A percentile compares a stretch with the other conserved stretches of the same genome.
These are phyloP conservation scores for Rhynchospora tenuis DNA, from an alignment of 176 grass and related monocot species.

Conservation along the genomic window DNA sequence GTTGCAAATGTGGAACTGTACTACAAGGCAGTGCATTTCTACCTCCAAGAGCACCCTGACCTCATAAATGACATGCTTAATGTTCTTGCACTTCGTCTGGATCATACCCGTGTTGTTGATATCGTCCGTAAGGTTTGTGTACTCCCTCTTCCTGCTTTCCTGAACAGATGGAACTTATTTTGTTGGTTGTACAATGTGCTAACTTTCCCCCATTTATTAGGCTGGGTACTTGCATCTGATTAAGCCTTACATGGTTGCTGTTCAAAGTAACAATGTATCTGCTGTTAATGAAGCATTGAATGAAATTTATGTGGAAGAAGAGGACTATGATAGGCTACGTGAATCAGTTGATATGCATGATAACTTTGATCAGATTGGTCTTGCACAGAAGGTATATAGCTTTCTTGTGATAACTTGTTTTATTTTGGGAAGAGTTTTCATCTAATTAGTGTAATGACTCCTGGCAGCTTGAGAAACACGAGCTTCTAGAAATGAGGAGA, in stretches of 20 bases:
- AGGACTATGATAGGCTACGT: slow-evolving; percentile 86
- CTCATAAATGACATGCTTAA: slow-evolving; percentile 95
- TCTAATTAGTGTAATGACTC: slow-evolving; percentile 18
- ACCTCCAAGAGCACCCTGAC: slow-evolving; percentile 94
- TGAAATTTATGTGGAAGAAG: slow-evolving; percentile 93
- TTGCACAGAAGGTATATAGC: slow-evolving; percentile 79
- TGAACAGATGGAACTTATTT: neutral
- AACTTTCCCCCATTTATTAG: slow-evolving; percentile 36
- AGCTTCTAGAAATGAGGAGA: slow-evolving; percentile 97
- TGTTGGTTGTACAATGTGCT: neutral
- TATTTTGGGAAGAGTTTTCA: neutral
- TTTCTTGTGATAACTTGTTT: slow-evolving; percentile 6
- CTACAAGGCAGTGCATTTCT: slow-evolving; percentile 98
- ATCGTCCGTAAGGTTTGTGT: slow-evolving; percentile 86
- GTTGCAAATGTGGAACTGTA: slow-evolving; percentile 95
- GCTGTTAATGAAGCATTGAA: slow-evolving; percentile 97
- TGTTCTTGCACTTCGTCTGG: slow-evolving; percentile 82
- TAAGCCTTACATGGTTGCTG: slow-evolving; percentile 97
- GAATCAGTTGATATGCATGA: slow-evolving; percentile 98
- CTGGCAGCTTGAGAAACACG: slow-evolving; percentile 89
- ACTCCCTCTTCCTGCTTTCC: neutral
- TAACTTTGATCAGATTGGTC: slow-evolving; percentile 98
- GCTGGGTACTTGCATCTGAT: slow-evolving; percentile 89
- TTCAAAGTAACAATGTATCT: slow-evolving; percentile 96
- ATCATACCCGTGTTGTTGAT: slow-evolving; percentile 92